These are phyloP conservation scores for Cyberlindnera veronae DNA, from an alignment of 805 yeast genomes.

Conservation along the genomic window DNA sequence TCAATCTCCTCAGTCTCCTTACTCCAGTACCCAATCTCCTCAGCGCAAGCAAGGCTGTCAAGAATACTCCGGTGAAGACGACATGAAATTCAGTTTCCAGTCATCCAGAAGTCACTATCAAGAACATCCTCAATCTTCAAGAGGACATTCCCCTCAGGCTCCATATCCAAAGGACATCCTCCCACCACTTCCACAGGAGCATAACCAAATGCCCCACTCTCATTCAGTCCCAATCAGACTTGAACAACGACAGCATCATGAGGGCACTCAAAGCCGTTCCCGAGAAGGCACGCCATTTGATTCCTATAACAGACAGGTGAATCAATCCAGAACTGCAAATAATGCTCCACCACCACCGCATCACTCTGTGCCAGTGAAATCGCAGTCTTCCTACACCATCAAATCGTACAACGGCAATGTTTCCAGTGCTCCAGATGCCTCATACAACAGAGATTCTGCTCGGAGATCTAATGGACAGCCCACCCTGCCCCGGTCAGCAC, in stretches of 20 bases:
- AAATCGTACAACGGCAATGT: slow-evolving; percentile 6
- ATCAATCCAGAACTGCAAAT: slow-evolving; percentile 4
- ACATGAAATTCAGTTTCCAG: slow-evolving; percentile 28
- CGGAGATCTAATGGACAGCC: slow-evolving; percentile 8
- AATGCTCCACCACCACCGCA: slow-evolving; percentile 25
- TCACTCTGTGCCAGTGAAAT: slow-evolving; percentile 23
- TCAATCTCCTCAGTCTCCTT: slow-evolving; percentile 13
- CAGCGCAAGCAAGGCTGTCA: background rate
- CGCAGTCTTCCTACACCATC: slow-evolving; percentile 22
- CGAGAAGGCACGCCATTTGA: slow-evolving; percentile 8
- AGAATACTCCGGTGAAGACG: slow-evolving; percentile 15
- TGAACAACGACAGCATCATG: slow-evolving; percentile 10
- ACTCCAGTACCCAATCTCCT: slow-evolving; percentile 11
- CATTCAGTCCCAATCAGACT: slow-evolving; percentile 23
- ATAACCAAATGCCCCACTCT: slow-evolving; percentile 21
- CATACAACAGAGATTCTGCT: slow-evolving; percentile 11
- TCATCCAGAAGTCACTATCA: slow-evolving; percentile 24
- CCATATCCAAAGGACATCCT: slow-evolving; percentile 8
- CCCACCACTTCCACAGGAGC: slow-evolving; percentile 5
- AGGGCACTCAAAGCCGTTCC: slow-evolving; percentile 7
- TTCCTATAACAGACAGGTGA: background rate
- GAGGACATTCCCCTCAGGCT: slow-evolving; percentile 4
- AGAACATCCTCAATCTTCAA: background rate
- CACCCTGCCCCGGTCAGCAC: slow-evolving; percentile 14
- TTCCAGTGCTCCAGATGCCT: slow-evolving; percentile 10